These are phyloP conservation scores for Phytophthora chlamydospora DNA, from an alignment of 352 stramenopile species.

Conservation along the genomic window DNA sequence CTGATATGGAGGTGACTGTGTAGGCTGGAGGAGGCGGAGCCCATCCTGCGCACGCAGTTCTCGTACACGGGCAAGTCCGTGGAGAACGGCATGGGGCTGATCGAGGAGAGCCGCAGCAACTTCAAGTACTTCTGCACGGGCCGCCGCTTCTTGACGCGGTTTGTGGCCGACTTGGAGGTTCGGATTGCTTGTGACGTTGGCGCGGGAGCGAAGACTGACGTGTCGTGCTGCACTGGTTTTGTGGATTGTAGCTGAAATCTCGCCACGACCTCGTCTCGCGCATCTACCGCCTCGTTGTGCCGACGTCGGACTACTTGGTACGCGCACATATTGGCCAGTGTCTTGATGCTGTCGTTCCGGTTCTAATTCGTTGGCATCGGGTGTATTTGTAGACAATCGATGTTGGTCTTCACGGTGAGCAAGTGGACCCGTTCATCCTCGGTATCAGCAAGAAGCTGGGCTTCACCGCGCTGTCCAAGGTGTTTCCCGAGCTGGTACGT, in stretches of 20 bases:
- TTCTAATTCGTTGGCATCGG: slow-evolving; percentile 13
- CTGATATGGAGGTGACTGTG: neutral
- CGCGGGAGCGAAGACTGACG: neutral
- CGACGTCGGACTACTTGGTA: slow-evolving; percentile 62
- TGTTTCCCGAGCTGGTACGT: slow-evolving; percentile 73
- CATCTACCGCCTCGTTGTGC: slow-evolving; percentile 53
- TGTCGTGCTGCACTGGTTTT: neutral
- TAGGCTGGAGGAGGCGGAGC: slow-evolving; percentile 73
- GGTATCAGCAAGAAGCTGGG: slow-evolving; percentile 75
- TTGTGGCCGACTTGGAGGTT: slow-evolving; percentile 72
- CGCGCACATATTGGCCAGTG: neutral
- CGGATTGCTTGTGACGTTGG: neutral
- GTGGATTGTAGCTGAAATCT: slow-evolving; percentile 40
- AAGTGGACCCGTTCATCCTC: slow-evolving; percentile 78
- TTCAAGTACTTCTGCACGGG: slow-evolving; percentile 90
- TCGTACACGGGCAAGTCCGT: slow-evolving; percentile 74
- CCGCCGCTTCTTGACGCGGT: slow-evolving; percentile 76
- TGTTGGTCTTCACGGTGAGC: slow-evolving; percentile 59
- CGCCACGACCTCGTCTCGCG: slow-evolving; percentile 74
- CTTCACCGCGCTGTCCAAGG: slow-evolving; percentile 72
- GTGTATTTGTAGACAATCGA: slow-evolving; percentile 58
- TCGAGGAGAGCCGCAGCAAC: slow-evolving; percentile 77
- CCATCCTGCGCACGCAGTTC: slow-evolving; percentile 71
- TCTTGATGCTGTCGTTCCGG: neutral
- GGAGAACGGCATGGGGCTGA: slow-evolving; percentile 60